Evolutionary conservation across 2,329 filamentous ascomycete genomes (phyloP).

Genomic region (Penicillium fuscoglaucum): DNA sequence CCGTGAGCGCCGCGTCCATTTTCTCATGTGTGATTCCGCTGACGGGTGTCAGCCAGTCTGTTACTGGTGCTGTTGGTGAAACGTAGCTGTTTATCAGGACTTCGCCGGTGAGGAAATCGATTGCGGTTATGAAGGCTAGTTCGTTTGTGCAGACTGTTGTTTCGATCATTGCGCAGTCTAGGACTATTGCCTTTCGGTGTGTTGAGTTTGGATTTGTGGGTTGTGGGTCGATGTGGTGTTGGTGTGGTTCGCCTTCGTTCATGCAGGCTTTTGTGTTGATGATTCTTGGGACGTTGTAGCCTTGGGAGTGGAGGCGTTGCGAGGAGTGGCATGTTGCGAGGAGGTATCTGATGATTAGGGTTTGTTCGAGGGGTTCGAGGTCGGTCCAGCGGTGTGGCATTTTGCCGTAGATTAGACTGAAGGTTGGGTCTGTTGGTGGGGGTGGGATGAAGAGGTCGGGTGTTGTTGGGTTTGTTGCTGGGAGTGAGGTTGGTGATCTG

Average conservation of each 20-base stretch:
- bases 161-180: neutral
- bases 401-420: neutral
- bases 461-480: neutral
- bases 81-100: neutral
- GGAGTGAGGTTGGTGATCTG: no score
- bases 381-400: neutral
- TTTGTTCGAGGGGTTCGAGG: neutral
- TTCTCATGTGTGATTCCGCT: neutral
- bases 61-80: neutral
- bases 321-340: neutral
- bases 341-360: neutral
- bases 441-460: neutral
- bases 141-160: no score
- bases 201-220: no score
- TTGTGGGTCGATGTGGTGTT: neutral
- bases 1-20: neutral
- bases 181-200: neutral
- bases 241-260: neutral
- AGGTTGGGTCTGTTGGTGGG: no score
- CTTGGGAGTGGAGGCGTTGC: neutral
- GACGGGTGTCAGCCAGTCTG: neutral
- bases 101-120: constrained; percentile 1
- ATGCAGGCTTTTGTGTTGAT: neutral
- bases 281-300: neutral
- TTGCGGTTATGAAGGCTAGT: neutral